These are phyloP conservation scores for Fonsecaea monophora DNA, from an alignment of 2,329 filamentous ascomycete species.

Conservation along the genomic window DNA sequence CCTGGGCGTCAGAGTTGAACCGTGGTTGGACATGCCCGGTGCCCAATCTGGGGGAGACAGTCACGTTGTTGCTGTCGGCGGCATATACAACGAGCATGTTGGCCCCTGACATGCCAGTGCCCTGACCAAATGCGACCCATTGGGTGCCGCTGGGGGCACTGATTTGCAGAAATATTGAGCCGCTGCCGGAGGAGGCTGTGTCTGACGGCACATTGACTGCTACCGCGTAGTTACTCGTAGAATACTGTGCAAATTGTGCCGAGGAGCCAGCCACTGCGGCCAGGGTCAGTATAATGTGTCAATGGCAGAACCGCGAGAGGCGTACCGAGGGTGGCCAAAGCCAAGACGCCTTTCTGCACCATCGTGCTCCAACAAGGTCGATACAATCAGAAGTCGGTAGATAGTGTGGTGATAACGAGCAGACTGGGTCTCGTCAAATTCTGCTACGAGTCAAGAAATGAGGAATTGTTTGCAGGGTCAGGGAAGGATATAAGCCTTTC, in stretches of 20 bases:
- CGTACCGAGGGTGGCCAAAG: conserved; percentile 28
- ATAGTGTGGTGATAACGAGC: background rate
- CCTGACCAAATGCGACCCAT: conserved; percentile 65
- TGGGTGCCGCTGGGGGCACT: conserved; percentile 59
- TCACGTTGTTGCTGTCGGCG: conserved; percentile 62
- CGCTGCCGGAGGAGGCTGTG: conserved; percentile 58
- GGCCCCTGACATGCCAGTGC: conserved; percentile 59
- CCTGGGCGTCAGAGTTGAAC: conserved; percentile 51
- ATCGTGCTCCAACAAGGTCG: conserved; percentile 23
- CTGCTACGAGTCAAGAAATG: background rate
- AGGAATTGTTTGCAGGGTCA: background rate
- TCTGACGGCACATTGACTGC: conserved; percentile 61
- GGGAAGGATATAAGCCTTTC: conserved; percentile 1
- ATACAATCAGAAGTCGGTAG: background rate
- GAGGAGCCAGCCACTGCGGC: conserved; percentile 31
- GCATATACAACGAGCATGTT: conserved; percentile 68
- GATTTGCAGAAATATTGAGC: conserved; percentile 66
- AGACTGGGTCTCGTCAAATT: background rate
- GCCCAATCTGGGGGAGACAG: conserved; percentile 60
- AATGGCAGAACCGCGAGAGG: background rate
- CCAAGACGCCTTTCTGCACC: conserved; percentile 29
- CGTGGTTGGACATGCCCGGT: conserved; percentile 54
- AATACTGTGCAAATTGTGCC: conserved; percentile 36
- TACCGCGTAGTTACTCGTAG: conserved; percentile 29
- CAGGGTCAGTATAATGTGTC: conserved; percentile 45